A percentile compares a stretch with the other conserved stretches of the same genome.
Conservation (phyloP, 352 stramenopile genomes). For the Globisporangium solare region DNA sequence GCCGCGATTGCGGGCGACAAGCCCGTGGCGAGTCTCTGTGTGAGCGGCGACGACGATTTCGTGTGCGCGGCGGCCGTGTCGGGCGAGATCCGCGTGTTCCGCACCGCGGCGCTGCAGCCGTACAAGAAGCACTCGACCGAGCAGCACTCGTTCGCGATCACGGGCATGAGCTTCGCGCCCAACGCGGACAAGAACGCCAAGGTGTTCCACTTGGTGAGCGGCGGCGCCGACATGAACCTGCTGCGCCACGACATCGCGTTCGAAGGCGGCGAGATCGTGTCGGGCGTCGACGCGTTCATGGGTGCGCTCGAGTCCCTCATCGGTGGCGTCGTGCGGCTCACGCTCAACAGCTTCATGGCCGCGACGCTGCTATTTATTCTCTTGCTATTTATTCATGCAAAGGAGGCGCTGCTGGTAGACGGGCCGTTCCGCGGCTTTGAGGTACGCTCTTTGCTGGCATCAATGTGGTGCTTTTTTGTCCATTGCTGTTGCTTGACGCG, state of each 20-base stretch:
- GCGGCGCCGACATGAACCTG: conserved; percentile 71
- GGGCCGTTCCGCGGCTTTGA: conserved; percentile 50
- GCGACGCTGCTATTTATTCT: conserved; percentile 60
- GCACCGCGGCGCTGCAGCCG: conserved; percentile 32
- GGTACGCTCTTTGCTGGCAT: conserved; percentile 21
- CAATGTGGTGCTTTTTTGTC: neutral
- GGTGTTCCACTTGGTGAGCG: conserved; percentile 54
- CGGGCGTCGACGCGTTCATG: conserved; percentile 29
- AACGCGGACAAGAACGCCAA: conserved; percentile 26
- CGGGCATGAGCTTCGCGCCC: conserved; percentile 68
- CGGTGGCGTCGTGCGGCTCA: conserved; percentile 31
- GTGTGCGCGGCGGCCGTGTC: conserved; percentile 68
- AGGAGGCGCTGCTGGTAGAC: conserved; percentile 44
- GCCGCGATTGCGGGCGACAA: conserved; percentile 57
- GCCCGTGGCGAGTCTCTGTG: conserved; percentile 70
- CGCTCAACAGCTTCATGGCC: conserved; percentile 43
- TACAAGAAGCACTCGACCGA: conserved; percentile 52
- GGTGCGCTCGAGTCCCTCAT: conserved; percentile 26
- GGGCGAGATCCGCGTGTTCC: conserved; percentile 68
- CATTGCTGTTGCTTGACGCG: conserved; percentile 11
- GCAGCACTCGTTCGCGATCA: conserved; percentile 80
- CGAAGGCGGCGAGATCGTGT: conserved; percentile 50
- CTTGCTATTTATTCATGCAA: conserved; percentile 72
- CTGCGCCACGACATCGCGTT: conserved; percentile 60
- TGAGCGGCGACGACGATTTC: conserved; percentile 70